phyloP scores from a whole-genome alignment of 73 alveolate genomes.

The Symbiodinium pilosum region DNA sequence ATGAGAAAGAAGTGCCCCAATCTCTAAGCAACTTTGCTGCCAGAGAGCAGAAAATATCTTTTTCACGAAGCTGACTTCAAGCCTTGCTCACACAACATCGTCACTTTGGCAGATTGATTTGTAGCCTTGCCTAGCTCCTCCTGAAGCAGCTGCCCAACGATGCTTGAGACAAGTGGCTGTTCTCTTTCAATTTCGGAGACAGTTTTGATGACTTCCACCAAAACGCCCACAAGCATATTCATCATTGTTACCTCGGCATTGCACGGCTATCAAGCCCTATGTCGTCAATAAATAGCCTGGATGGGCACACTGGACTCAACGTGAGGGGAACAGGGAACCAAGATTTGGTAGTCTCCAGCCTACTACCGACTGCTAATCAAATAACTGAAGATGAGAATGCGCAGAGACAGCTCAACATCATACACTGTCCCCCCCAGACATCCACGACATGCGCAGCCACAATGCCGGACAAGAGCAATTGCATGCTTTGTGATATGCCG shows the following conservation, averaged over 20 bases:
- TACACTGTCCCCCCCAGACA: no score
- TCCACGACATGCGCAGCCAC: no score
- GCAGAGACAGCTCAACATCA: no score
- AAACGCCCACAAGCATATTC: constrained; percentile 83
- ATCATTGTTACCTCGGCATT: constrained; percentile 57
- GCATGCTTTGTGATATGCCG: no score
- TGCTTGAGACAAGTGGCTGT: not conserved
- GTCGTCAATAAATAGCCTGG: no score
- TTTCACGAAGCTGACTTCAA: constrained; percentile 77
- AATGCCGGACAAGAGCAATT: no score
- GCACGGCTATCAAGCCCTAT: no score
- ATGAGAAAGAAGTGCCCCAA: not conserved
- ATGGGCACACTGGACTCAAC: no score
- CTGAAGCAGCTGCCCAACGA: not conserved
- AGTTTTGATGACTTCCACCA: constrained; percentile 84
- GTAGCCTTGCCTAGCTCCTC: not conserved
- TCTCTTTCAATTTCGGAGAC: constrained; percentile 80
- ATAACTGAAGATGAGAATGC: no score
- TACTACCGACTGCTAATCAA: no score
- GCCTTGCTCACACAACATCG: not conserved
- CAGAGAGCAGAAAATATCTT: constrained; percentile 40
- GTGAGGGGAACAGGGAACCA: no score
- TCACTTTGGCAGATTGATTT: not conserved
- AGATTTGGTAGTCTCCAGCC: no score
- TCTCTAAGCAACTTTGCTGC: not conserved